Conservation (phyloP, 139 green algal genomes). For the Chlamydomonas incerta region DNA sequence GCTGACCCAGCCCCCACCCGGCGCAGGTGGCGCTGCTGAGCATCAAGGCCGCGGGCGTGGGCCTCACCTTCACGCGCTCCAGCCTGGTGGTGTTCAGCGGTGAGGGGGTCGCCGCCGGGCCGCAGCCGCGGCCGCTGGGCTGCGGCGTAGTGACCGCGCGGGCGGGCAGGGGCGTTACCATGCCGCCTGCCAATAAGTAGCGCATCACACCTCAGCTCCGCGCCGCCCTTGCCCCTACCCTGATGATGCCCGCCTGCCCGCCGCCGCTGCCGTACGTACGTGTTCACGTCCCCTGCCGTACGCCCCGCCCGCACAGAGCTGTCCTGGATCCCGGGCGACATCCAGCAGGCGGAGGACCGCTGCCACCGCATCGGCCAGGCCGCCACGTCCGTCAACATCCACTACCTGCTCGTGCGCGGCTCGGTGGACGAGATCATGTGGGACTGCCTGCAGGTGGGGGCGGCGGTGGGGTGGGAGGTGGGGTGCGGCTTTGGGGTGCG, state of each 20-base stretch:
- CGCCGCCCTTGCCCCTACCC: too few relatives aligned
- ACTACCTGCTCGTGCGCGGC: conserved; percentile 80
- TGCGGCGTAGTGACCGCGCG: too few relatives aligned
- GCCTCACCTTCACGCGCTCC: conserved; percentile 84
- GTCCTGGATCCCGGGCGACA: conserved; percentile 75
- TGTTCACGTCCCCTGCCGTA: not conserved
- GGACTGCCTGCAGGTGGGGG: conserved; percentile 63
- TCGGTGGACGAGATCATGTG: conserved; percentile 93
- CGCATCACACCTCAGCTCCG: too few relatives aligned
- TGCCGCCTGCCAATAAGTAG: too few relatives aligned
- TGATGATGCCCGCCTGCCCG: not conserved
- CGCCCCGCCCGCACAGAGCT: conserved; percentile 50
- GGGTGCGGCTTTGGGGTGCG: too few relatives aligned
- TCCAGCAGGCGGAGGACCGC: conserved; percentile 79
- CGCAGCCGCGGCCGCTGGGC: too few relatives aligned
- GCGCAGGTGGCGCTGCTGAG: conserved; percentile 73
- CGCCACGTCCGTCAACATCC: conserved; percentile 73
- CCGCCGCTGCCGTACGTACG: too few relatives aligned
- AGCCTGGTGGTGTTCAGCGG: conserved; percentile 61
- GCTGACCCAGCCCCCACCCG: too few relatives aligned
- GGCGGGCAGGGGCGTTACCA: too few relatives aligned
- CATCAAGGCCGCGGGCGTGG: conserved; percentile 83
- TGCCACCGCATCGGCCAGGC: conserved; percentile 77
- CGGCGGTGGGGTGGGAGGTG: too few relatives aligned
- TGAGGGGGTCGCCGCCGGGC: too few relatives aligned